Evolutionary conservation across 2,329 filamentous ascomycete genomes (phyloP), one percentile per base, ranked within the genome.

Genomic region (Emericellopsis atlantica): DNA sequence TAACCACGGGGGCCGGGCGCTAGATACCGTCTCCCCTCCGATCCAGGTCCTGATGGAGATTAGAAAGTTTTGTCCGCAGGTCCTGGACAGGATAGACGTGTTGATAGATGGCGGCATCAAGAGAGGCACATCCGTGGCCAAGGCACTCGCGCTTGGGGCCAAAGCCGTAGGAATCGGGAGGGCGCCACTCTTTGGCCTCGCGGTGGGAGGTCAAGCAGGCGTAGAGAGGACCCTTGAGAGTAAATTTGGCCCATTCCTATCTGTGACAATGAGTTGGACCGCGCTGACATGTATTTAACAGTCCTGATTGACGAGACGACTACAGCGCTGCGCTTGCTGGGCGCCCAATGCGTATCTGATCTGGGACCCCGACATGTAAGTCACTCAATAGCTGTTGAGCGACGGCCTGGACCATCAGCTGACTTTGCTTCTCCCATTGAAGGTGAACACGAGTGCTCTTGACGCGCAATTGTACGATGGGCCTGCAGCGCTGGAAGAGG

Each of bases 11-110:
- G 60, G 58, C 6, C 54, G 63, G n/a, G 61, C 65, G 44, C 54
- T 65, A 1, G 62, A 65, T 47, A 61, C 43, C 7, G 43, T 40
- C 11, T n/a, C 37, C 24, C 37, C 43, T 8, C 43, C 43, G 44
- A 55, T 60, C 44, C 57, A 57, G 1, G 47, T 50, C 5, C 49
- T 57, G 10, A 45, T 61, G 16, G 57, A 59, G 44, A 53, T 54
- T 34, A 54, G 54, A 43, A 58, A 62, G 56, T 81, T 79, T 46
- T 56, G 55, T 6, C 59, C 60, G 9, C 52, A 62, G 37, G 52
- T 61, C 7, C 58, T 62, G 23, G 45, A 54, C 14, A 51, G 56
- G 51, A 81, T 61, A 11, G 55, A 58, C 29, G 58, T 63, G 14
- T 45, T 62, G 14, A 56, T 58, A 4, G 60, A 65, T 45, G 58